phyloP scores from a whole-genome alignment of 805 yeast species.

The Teunomyces pallodes region DNA sequence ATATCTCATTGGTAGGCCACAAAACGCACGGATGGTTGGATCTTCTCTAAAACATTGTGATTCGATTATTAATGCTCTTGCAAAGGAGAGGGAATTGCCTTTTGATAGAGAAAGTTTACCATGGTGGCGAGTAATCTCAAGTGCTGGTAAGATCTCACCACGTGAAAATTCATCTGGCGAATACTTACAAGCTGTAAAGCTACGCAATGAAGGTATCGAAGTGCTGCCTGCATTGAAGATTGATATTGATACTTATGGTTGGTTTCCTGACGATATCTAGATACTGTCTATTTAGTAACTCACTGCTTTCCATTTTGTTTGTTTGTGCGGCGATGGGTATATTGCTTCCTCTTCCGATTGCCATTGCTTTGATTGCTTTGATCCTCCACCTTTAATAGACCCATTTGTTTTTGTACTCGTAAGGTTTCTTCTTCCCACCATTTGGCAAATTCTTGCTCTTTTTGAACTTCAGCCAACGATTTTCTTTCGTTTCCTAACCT shows the following conservation, averaged over 20 bases:
- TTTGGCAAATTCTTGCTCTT: slow-evolving; percentile 77
- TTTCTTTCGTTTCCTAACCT: slow-evolving; percentile 34
- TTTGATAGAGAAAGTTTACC: slow-evolving; percentile 45
- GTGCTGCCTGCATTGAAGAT: slow-evolving; percentile 38
- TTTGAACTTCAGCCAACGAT: slow-evolving; percentile 67
- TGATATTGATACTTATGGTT: slow-evolving; percentile 51
- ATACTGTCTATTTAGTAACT: neutral
- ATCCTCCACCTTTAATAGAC: neutral
- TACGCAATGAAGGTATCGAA: slow-evolving; percentile 48
- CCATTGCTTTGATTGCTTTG: neutral
- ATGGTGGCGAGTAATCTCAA: slow-evolving; percentile 77
- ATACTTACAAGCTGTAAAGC: slow-evolving; percentile 41
- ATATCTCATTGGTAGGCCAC: slow-evolving; percentile 56
- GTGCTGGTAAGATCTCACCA: slow-evolving; percentile 62
- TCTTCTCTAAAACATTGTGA: slow-evolving; percentile 54
- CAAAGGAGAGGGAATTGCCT: slow-evolving; percentile 15
- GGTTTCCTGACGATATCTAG: slow-evolving; percentile 62
- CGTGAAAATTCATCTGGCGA: slow-evolving; percentile 44
- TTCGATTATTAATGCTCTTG: slow-evolving; percentile 21
- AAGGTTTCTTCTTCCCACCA: slow-evolving; percentile 87
- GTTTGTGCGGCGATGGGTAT: neutral
- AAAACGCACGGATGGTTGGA: slow-evolving; percentile 74
- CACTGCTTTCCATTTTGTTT: neutral
- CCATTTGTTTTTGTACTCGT: slow-evolving; percentile 51
- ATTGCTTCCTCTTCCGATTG: slow-evolving; percentile 5